These are phyloP conservation scores for Sphagnurus paluster DNA, from an alignment of 1,284 basidiomycete species.

Conservation along the genomic window DNA sequence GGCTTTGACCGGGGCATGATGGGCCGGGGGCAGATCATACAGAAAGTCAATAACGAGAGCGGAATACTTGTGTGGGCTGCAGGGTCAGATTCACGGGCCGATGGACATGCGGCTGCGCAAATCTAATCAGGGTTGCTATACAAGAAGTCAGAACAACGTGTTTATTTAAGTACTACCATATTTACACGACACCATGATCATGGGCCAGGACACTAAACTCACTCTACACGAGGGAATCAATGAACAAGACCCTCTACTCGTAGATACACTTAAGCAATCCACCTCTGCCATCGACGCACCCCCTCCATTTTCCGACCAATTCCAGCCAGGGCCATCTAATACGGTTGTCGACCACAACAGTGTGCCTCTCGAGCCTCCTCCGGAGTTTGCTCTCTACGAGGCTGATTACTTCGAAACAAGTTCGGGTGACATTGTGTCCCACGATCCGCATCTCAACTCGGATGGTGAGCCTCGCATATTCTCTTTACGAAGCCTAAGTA, in stretches of 20 bases:
- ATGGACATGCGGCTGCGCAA: slow-evolving; percentile 88
- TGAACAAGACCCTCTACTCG: slow-evolving; percentile 11
- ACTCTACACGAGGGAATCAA: background rate
- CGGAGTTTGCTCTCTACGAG: slow-evolving; percentile 60
- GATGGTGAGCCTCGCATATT: slow-evolving; percentile 47
- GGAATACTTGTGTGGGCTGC: slow-evolving; percentile 83
- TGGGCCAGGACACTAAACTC: slow-evolving; percentile 8
- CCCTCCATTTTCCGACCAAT: slow-evolving; percentile 13
- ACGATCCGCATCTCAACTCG: slow-evolving; percentile 69
- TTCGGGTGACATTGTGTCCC: slow-evolving; percentile 60
- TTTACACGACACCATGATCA: slow-evolving; percentile 2
- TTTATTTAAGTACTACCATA: no score
- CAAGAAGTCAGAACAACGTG: no score
- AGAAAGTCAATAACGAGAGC: slow-evolving; percentile 66
- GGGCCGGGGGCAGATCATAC: slow-evolving; percentile 94
- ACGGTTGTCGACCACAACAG: slow-evolving; percentile 1
- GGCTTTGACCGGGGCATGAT: slow-evolving; percentile 72
- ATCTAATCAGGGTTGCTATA: slow-evolving; percentile 44
- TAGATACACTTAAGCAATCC: no score
- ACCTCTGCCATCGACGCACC: slow-evolving; percentile 4
- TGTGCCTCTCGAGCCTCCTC: slow-evolving; percentile 43
- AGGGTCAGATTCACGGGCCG: slow-evolving; percentile 84
- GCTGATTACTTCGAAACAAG: slow-evolving; percentile 56
- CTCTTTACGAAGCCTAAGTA: background rate
- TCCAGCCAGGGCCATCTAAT: background rate